Conservation (phyloP, 2,329 filamentous ascomycete species). For the Colletotrichum theobromicola region DNA sequence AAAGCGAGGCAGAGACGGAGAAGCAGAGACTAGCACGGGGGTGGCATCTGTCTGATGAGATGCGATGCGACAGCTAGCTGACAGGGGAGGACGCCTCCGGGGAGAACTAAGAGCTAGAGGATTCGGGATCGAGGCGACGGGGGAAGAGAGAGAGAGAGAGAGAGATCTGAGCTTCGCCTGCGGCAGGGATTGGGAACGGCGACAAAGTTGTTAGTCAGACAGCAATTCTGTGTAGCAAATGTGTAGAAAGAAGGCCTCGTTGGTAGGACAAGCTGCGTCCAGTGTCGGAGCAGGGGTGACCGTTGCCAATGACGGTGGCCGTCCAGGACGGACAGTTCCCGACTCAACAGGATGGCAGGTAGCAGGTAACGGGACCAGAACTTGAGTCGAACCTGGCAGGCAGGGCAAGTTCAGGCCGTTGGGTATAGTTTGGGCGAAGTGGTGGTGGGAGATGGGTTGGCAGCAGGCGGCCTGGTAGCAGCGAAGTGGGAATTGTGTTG, state of each 20-base stretch:
- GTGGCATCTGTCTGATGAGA: slow-evolving; percentile 1
- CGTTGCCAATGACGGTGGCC: background rate
- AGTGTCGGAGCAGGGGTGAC: background rate
- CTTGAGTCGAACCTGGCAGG: slow-evolving; percentile 15
- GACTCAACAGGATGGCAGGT: slow-evolving; percentile 15
- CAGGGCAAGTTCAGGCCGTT: background rate
- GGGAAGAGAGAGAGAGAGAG: background rate
- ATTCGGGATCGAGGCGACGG: background rate
- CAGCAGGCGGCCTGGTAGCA: background rate
- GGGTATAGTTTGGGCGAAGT: background rate
- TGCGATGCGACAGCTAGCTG: background rate
- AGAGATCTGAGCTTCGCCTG: background rate
- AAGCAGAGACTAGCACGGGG: background rate
- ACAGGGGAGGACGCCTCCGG: background rate
- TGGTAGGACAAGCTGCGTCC: background rate
- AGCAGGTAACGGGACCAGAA: slow-evolving; percentile 5
- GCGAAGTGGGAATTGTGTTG: background rate
- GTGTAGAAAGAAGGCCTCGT: background rate
- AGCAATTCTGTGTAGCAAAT: fast-evolving
- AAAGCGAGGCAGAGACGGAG: background rate
- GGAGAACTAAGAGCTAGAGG: background rate
- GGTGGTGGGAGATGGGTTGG: background rate
- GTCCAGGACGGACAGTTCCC: slow-evolving; percentile 6
- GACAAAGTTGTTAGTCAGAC: background rate
- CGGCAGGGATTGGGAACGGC: background rate